Evolutionary conservation across 1,139 yeast species (phyloP).

Genomic region (Sugiyamaella novakii): DNA sequence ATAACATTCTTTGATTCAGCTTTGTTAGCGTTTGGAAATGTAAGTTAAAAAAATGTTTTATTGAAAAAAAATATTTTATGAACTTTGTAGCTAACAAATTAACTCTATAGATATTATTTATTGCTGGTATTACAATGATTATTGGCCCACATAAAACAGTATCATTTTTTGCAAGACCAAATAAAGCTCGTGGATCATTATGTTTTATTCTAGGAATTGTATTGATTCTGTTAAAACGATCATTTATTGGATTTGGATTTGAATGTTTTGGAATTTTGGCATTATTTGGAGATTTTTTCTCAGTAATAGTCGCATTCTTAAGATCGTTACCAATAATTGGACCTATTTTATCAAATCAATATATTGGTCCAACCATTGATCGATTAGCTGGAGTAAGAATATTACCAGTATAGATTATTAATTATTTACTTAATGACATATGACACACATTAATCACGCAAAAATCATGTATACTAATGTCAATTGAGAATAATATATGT

Average conservation of each 20-base stretch:
- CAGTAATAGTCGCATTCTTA: conserved; percentile 85
- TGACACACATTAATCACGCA: too few relatives aligned
- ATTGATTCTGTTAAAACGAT: conserved; percentile 70
- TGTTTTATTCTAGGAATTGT: conserved; percentile 76
- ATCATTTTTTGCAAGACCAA: conserved; percentile 82
- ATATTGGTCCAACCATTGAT: conserved; percentile 72
- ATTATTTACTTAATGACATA: too few relatives aligned
- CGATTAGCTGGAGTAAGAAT: conserved; percentile 64
- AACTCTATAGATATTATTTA: conserved; percentile 52
- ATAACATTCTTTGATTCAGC: conserved; percentile 88
- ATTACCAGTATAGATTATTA: conserved; percentile 59
- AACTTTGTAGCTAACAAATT: not conserved
- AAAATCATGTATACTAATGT: conserved; percentile 7
- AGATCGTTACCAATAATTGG: conserved; percentile 89
- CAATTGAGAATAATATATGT: conserved; percentile 4
- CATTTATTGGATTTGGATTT: conserved; percentile 81
- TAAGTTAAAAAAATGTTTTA: conserved; percentile 32
- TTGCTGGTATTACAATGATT: conserved; percentile 78
- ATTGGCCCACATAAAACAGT: conserved; percentile 87
- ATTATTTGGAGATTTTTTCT: conserved; percentile 88
- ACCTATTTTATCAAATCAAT: conserved; percentile 78
- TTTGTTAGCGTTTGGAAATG: conserved; percentile 84
- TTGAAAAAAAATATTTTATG: too few relatives aligned
- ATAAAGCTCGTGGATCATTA: conserved; percentile 81
- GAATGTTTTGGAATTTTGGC: conserved; percentile 89